Evolutionary conservation across 306 rosid genomes (phyloP).

Genomic region (Begonia fuchsioides): DNA sequence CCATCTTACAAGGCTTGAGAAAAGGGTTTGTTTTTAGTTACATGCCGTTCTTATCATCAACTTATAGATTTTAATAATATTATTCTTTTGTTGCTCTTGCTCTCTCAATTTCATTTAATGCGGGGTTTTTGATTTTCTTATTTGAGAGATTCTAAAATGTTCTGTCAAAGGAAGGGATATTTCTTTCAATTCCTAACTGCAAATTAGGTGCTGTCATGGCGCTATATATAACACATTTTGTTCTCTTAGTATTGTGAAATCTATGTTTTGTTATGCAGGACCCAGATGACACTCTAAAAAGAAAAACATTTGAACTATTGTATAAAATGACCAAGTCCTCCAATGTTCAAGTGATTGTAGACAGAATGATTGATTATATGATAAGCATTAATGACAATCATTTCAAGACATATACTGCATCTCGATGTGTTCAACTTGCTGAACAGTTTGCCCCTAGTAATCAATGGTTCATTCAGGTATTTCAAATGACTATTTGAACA

Average conservation of each 20-base stretch:
- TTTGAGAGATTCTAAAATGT: too few species aligned
- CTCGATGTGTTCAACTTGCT: conserved; percentile 92
- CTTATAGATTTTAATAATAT: too few species aligned
- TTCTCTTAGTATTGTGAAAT: conserved; percentile 6
- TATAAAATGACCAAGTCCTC: conserved; percentile 95
- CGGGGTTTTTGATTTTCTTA: too few species aligned
- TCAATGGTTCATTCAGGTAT: conserved; percentile 96
- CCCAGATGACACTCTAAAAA: conserved; percentile 92
- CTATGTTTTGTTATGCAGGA: conserved; percentile 43
- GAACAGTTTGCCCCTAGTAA: conserved; percentile 96
- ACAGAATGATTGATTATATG: conserved; percentile 91
- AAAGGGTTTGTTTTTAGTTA: too few species aligned
- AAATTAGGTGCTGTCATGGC: too few species aligned
- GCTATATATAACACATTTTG: not conserved
- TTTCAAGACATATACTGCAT: conserved; percentile 85
- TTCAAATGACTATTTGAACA: not conserved
- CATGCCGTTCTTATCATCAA: too few species aligned
- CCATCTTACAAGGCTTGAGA: too few species aligned
- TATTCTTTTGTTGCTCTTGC: too few species aligned
- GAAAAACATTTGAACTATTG: conserved; percentile 79
- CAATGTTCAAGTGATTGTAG: conserved; percentile 96
- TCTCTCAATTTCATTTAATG: too few species aligned
- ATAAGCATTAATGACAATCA: conserved; percentile 78
- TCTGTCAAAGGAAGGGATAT: too few species aligned
- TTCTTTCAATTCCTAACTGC: too few species aligned